Percentiles rank a stretch among this genome's conserved stretches.
Conservation (phyloP, 2,329 filamentous ascomycete genomes). For the Fusarium nisikadoi region DNA sequence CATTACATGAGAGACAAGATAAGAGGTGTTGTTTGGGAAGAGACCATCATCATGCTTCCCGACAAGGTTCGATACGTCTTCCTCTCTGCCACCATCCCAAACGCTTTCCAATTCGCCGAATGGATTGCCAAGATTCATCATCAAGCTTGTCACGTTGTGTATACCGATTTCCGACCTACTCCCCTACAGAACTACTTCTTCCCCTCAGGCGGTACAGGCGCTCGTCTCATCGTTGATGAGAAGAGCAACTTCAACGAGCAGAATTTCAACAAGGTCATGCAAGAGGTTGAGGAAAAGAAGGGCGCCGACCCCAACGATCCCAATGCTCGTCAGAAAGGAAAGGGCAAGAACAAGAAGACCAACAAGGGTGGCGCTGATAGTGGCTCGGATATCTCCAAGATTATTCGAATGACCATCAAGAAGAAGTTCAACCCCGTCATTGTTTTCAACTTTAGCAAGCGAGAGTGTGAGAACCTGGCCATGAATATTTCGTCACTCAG, state of each 20-base stretch:
- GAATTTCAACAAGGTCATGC: constrained; percentile 97
- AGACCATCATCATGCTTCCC: constrained; percentile 96
- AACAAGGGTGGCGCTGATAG: constrained; percentile 86
- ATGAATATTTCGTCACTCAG: constrained; percentile 86
- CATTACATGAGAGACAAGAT: constrained; percentile 97
- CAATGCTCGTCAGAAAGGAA: constrained; percentile 83
- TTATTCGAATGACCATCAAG: constrained; percentile 98
- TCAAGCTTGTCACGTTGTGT: constrained; percentile 98
- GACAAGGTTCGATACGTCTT: constrained; percentile 99
- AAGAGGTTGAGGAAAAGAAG: constrained; percentile 86
- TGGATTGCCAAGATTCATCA: constrained; percentile 99
- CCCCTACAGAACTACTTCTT: constrained; percentile 98
- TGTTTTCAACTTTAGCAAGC: constrained; percentile 99
- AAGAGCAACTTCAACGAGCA: constrained; percentile 96
- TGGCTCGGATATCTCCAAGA: constrained; percentile 91
- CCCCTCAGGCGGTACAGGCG: constrained; percentile 90
- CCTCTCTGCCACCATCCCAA: constrained; percentile 96
- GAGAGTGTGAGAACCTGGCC: constrained; percentile 92
- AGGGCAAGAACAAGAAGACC: constrained; percentile 89
- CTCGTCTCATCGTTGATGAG: constrained; percentile 94
- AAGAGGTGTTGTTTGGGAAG: constrained; percentile 97
- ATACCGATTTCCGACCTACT: constrained; percentile 97
- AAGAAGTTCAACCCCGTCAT: constrained; percentile 98
- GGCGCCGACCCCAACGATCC: constrained; percentile 84
- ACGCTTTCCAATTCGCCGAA: constrained; percentile 98